Evolutionary conservation across 345 rosid species (phyloP).

Genomic region (Stellera chamaejasme): DNA sequence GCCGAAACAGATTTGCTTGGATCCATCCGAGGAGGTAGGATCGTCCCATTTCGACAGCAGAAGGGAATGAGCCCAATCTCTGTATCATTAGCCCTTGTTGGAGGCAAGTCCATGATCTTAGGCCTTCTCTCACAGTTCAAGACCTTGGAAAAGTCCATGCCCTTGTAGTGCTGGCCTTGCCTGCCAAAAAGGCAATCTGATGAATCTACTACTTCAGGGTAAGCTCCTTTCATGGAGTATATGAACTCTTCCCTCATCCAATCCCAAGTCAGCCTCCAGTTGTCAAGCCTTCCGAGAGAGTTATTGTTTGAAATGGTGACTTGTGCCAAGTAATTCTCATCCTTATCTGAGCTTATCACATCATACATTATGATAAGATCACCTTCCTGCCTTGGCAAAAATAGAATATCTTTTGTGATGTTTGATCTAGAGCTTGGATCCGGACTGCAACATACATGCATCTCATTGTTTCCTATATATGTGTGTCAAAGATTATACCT

Average conservation of each 20-base stretch:
- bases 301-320: conserved; percentile 69
- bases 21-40: conserved; percentile 73
- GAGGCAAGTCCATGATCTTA: conserved; percentile 84
- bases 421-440: conserved; percentile 33
- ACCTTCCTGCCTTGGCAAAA: conserved; percentile 60
- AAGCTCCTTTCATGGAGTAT: conserved; percentile 75
- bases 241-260: conserved; percentile 91
- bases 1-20: conserved; percentile 71
- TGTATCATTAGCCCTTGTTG: conserved; percentile 66
- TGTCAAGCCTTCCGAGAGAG: conserved; percentile 77
- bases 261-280: conserved; percentile 92
- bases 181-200: conserved; percentile 62
- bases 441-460: conserved; percentile 66
- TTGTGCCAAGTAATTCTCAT: conserved; percentile 59
- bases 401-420: conserved; percentile 32
- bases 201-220: conserved; percentile 70
- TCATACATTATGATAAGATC: conserved; percentile 91
- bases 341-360: conserved; percentile 51
- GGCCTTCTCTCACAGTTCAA: conserved; percentile 86
- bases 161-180: conserved; percentile 51
- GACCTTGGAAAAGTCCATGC: conserved; percentile 60
- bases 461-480: conserved; percentile 39
- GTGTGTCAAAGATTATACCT: neutral
- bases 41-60: conserved; percentile 85
- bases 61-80: conserved; percentile 47